Conservation (phyloP, 768 basidiomycete species). For the Dioszegia hungarica region DNA sequence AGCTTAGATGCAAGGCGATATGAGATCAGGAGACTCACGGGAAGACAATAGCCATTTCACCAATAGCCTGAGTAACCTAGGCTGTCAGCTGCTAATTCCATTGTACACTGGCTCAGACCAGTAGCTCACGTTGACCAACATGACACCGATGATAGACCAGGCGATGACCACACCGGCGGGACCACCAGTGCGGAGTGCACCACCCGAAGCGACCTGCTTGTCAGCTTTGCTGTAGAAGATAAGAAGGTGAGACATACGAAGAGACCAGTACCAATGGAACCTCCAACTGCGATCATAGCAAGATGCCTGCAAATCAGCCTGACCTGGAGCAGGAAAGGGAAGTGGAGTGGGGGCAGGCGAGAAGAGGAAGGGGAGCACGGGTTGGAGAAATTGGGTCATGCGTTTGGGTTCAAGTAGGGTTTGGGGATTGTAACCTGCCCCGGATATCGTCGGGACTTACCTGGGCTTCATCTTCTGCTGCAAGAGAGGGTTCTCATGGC, state of each 20-base stretch:
- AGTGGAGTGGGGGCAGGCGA: no score
- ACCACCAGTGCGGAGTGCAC: slow-evolving; percentile 57
- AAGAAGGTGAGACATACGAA: slow-evolving; percentile 53
- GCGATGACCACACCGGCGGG: slow-evolving; percentile 83
- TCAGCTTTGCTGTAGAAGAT: slow-evolving; percentile 50
- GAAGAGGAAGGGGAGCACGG: no score
- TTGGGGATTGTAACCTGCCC: no score
- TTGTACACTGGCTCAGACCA: not conserved
- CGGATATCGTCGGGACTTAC: slow-evolving; percentile 21
- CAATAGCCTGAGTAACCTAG: slow-evolving; percentile 60
- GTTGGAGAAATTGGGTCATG: no score
- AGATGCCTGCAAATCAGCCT: not conserved
- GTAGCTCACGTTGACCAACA: slow-evolving; percentile 53
- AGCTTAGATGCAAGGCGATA: no score
- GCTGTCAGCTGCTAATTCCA: not conserved
- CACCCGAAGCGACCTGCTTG: not conserved
- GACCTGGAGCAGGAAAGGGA: no score
- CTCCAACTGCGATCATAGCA: slow-evolving; percentile 48
- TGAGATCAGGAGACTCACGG: no score
- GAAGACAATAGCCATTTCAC: slow-evolving; percentile 66
- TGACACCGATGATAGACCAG: slow-evolving; percentile 68
- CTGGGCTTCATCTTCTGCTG: slow-evolving; percentile 50
- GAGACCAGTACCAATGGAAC: slow-evolving; percentile 49
- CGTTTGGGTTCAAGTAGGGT: no score
- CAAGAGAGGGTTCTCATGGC: slow-evolving; percentile 34